Evolutionary conservation across 139 green algal genomes (phyloP).

Genomic region (Zygnema circumcarinatum): DNA sequence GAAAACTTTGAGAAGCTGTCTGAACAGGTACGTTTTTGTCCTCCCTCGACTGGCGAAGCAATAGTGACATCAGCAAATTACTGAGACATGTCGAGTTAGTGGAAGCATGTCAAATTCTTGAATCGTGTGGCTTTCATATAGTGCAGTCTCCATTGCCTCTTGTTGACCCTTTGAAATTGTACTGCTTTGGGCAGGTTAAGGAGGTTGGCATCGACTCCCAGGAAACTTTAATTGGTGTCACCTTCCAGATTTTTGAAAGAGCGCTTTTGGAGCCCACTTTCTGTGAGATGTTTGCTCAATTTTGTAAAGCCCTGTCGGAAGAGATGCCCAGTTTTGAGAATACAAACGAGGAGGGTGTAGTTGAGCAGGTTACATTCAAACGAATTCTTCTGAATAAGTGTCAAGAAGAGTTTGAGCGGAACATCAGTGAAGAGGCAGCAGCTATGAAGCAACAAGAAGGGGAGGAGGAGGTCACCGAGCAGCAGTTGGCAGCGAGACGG

Average conservation of each 20-base stretch:
- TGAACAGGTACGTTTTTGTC: constrained; percentile 68
- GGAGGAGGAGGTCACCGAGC: constrained; percentile 44
- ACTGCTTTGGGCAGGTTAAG: constrained; percentile 72
- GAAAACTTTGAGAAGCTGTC: constrained; percentile 95
- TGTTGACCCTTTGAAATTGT: too few species aligned
- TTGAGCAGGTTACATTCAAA: constrained; percentile 83
- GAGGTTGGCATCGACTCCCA: constrained; percentile 80
- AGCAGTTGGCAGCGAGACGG: constrained; percentile 1
- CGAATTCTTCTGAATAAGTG: constrained; percentile 97
- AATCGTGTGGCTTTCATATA: too few species aligned
- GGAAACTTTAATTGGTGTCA: constrained; percentile 83
- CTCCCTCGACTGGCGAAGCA: too few species aligned
- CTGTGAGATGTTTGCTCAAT: constrained; percentile 89
- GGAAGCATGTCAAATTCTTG: too few species aligned
- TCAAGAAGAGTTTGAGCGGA: constrained; percentile 90
- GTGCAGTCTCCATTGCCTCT: too few species aligned
- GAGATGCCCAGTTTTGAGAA: constrained; percentile 47
- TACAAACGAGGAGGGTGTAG: not conserved
- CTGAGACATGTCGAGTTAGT: too few species aligned
- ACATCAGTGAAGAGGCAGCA: constrained; percentile 31
- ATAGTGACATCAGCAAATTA: too few species aligned
- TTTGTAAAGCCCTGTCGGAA: constrained; percentile 68
- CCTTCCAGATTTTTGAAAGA: constrained; percentile 97
- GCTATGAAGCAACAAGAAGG: constrained; percentile 31
- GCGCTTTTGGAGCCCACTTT: constrained; percentile 94